A percentile compares a stretch with the other conserved stretches of the same genome.
Evolutionary conservation across 2,329 filamentous ascomycete genomes (phyloP).

Genomic region (Neofusicoccum sp.): DNA sequence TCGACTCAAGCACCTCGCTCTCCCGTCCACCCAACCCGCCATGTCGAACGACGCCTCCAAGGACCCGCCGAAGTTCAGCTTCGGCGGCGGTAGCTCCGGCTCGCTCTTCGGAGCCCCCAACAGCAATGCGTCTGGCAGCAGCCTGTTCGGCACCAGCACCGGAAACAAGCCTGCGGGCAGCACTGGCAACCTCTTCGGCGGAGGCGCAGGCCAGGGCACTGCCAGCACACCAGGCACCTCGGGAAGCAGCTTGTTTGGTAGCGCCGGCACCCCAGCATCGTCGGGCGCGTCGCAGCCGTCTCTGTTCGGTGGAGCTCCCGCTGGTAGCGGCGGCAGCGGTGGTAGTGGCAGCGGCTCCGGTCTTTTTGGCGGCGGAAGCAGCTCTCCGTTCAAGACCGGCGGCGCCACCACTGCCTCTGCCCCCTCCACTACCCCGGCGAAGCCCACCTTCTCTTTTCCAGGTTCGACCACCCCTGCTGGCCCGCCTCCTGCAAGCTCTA

Average conservation of each 20-base stretch:
- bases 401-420: background rate
- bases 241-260: conserved; percentile 7
- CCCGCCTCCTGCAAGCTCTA: conserved; percentile 31
- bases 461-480: conserved; percentile 43
- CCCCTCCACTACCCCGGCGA: conserved; percentile 35
- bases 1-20: background rate
- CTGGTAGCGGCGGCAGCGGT: conserved; percentile 22
- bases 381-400: conserved; percentile 12
- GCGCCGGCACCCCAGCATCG: background rate
- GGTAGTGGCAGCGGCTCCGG: background rate
- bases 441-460: conserved; percentile 36
- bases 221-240: conserved; percentile 4
- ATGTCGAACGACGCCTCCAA: conserved; percentile 33
- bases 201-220: conserved; percentile 23
- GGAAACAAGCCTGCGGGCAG: conserved; percentile 15
- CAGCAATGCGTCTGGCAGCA: conserved; percentile 19
- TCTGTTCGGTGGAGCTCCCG: conserved; percentile 27
- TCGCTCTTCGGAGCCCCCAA: conserved; percentile 45
- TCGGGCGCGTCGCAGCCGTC: conserved; percentile 29
- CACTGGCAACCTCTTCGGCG: conserved; percentile 26
- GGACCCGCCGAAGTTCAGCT: conserved; percentile 40
- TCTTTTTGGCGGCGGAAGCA: conserved; percentile 19
- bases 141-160: conserved; percentile 10
- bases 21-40: background rate
- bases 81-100: conserved; percentile 38